These are phyloP conservation scores for Erysimum cheiranthoides DNA, from an alignment of 345 rosid genomes.

Conservation along the genomic window DNA sequence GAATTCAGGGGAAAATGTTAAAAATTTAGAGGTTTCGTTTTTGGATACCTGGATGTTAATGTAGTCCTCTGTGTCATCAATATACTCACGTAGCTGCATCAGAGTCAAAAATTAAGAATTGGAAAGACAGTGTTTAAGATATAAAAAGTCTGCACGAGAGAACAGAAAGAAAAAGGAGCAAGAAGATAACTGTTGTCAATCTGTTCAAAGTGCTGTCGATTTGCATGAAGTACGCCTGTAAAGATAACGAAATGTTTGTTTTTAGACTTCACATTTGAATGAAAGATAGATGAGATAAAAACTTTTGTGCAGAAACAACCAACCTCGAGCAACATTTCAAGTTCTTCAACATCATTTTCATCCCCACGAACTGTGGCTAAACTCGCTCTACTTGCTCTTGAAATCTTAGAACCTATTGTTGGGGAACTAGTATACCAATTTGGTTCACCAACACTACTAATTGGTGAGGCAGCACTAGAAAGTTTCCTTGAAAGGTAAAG, in stretches of 20 bases:
- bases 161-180: not conserved
- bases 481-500: conserved; percentile 92
- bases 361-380: conserved; percentile 81
- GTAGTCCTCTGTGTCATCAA: conserved; percentile 97
- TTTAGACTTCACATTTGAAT: not conserved
- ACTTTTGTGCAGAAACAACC: not conserved
- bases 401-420: conserved; percentile 86
- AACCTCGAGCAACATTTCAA: conserved; percentile 99
- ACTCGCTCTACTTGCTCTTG: conserved; percentile 93
- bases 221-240: conserved; percentile 96
- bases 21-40: not conserved
- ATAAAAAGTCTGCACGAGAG: not conserved
- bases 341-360: conserved; percentile 97
- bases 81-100: conserved; percentile 93
- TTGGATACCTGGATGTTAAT: conserved; percentile 86
- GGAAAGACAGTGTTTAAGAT: not conserved
- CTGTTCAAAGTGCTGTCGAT: conserved; percentile 92
- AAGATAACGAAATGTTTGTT: conserved; percentile 1
- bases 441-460: conserved; percentile 72
- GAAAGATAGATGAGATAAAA: not conserved
- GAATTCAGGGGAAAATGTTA: conserved; percentile 12
- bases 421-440: conserved; percentile 89
- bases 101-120: conserved; percentile 27
- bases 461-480: conserved; percentile 68
- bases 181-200: conserved; percentile 64